A percentile compares a stretch with the other conserved stretches of the same genome.
Evolutionary conservation across 495 filamentous ascomycete genomes (phyloP).

Genomic region (Penicillium longicatenatum): DNA sequence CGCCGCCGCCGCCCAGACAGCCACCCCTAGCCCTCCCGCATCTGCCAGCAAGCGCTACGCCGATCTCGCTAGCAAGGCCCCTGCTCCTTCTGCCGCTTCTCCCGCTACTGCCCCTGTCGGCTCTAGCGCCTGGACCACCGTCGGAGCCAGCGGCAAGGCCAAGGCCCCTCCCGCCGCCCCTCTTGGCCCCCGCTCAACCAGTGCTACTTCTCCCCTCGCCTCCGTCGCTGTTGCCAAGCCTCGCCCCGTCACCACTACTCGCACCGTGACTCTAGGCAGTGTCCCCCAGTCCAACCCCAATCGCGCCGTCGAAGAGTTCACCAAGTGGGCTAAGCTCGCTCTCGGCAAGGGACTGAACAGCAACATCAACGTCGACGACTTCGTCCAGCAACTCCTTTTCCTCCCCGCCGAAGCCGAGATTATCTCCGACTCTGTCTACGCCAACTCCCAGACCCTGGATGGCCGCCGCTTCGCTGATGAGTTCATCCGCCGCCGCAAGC

Average conservation of each 20-base stretch:
- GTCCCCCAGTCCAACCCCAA: slow-evolving; percentile 47
- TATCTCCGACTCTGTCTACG: slow-evolving; percentile 87
- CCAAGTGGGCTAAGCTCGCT: slow-evolving; percentile 83
- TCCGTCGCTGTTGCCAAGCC: slow-evolving; percentile 36
- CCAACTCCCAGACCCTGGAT: slow-evolving; percentile 81
- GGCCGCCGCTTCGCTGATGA: slow-evolving; percentile 92
- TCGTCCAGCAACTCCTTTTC: slow-evolving; percentile 70
- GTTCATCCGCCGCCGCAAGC: slow-evolving; percentile 87
- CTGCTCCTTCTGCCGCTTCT: slow-evolving; percentile 35
- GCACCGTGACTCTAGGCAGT: slow-evolving; percentile 38
- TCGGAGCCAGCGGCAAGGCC: slow-evolving; percentile 90
- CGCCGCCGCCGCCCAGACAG: slow-evolving; percentile 50
- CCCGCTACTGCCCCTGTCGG: slow-evolving; percentile 24
- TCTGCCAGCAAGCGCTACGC: slow-evolving; percentile 86
- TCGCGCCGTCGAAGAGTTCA: slow-evolving; percentile 81
- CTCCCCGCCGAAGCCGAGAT: slow-evolving; percentile 77
- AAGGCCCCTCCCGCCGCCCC: slow-evolving; percentile 68
- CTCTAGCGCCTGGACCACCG: slow-evolving; percentile 86
- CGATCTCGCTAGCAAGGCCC: slow-evolving; percentile 85
- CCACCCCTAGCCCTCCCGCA: slow-evolving; percentile 50
- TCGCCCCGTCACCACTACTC: slow-evolving; percentile 30
- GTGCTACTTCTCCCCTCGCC: slow-evolving; percentile 47
- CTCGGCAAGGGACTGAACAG: slow-evolving; percentile 62
- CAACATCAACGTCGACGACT: slow-evolving; percentile 75
- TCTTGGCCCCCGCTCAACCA: slow-evolving; percentile 58